Evolutionary conservation across 208 protist genomes (phyloP).

Genomic region (Trypanosoma rangeli): DNA sequence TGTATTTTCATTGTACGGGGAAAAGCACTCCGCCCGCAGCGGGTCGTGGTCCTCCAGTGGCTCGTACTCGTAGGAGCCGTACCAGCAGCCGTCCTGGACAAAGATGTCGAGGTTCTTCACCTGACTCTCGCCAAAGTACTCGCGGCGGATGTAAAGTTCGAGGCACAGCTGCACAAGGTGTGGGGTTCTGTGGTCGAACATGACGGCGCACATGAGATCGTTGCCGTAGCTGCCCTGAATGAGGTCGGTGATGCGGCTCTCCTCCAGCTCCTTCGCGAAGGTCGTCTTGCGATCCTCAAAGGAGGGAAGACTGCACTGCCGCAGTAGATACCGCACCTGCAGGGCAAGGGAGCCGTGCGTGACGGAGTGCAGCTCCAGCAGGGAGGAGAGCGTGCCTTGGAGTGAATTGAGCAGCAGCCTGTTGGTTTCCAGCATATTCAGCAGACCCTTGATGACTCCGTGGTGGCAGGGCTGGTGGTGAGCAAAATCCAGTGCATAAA

Average conservation of each 20-base stretch:
- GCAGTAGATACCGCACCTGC: constrained; percentile 69
- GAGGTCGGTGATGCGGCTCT: constrained; percentile 44
- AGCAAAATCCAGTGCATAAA: constrained; percentile 71
- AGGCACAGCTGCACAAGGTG: constrained; percentile 72
- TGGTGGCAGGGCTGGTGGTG: constrained; percentile 78
- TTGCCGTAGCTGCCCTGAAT: constrained; percentile 64
- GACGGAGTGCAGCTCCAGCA: constrained; percentile 56
- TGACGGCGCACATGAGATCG: constrained; percentile 72
- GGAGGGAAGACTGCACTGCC: constrained; percentile 69
- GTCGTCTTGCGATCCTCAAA: constrained; percentile 70
- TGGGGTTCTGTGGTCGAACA: constrained; percentile 75
- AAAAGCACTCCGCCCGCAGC: constrained; percentile 22
- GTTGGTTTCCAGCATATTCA: constrained; percentile 61
- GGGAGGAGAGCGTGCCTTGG: constrained; percentile 40
- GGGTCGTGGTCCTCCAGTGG: constrained; percentile 41
- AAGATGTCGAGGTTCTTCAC: constrained; percentile 71
- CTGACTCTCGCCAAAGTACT: constrained; percentile 69
- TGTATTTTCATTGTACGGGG: constrained; percentile 16
- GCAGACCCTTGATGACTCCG: constrained; percentile 55
- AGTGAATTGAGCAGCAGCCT: constrained; percentile 60
- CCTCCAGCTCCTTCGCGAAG: constrained; percentile 60
- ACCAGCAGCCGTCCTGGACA: constrained; percentile 48
- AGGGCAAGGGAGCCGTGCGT: constrained; percentile 62
- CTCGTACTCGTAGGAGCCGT: constrained; percentile 63
- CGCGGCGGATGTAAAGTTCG: constrained; percentile 77